Evolutionary conservation across 140 eudicot genomes (phyloP), one percentile per base, ranked within the genome.

Genomic region (Senecio squalidus): DNA sequence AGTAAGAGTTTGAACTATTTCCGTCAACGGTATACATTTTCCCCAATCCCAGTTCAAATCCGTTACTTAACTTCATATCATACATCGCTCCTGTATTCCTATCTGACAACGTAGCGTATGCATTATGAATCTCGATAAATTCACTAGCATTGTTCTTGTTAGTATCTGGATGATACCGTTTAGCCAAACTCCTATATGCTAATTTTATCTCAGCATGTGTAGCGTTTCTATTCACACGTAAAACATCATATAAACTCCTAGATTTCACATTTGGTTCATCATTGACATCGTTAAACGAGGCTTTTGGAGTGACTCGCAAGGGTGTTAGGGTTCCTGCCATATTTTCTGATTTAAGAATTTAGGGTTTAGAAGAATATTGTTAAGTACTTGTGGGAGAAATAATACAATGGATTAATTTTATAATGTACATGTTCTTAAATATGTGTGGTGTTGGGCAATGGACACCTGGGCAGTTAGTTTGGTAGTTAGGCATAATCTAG

Each of bases 111-210:
- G 86, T 81, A 23, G 55, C 76, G 17, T 84, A 88, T 3, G 96
- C 90, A 23, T 71, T 55, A 45, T 60, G 78, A 60, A 88, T 80
- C 41, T 65, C 69, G 16, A 88, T 65, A 58, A 88, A 88, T 30
- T 81, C 82, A 13, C 74, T 29, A 59, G 54, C 46, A 21, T 66
- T 76, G 17, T 22, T 22, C 11, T 69, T 31, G 31, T 66, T 26
- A 26, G 77, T 74, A 47, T 88, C 89, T 13, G 94, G 94, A 51
- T 87, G 96, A 73, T 83, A 80, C 47, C 78, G 6, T 78, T 87
- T 87, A 14, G 94, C 96, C 11, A 87, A 70, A 64, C 64, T 73
- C 34, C 96, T 79, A 66, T 87, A 87, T 26, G 96, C 94, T 55
- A 77, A 39, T 53, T 87, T 83, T 14, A 87, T 87, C 71, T 83